Evolutionary conservation across 1,284 basidiomycete species (phyloP).

Genomic region (Moniliella sp.): DNA sequence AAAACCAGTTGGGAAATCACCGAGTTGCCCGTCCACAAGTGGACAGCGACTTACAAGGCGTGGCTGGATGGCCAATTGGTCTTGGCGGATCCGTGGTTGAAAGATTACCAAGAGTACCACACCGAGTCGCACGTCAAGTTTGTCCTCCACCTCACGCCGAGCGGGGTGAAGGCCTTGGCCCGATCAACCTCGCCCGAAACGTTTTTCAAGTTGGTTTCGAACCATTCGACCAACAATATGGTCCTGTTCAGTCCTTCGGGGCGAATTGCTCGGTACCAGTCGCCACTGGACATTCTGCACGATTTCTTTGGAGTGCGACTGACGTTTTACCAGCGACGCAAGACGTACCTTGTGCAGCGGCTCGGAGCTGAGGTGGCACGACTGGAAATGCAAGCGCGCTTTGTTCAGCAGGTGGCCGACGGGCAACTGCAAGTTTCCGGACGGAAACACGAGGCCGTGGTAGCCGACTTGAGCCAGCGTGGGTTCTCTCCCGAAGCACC

Average conservation of each 20-base stretch:
- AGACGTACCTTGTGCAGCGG: constrained; percentile 66
- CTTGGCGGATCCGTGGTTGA: constrained; percentile 44
- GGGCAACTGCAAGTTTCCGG: constrained; percentile 69
- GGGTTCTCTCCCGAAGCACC: constrained; percentile 66
- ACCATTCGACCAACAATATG: constrained; percentile 83
- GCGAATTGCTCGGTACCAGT: constrained; percentile 80
- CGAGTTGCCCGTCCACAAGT: constrained; percentile 80
- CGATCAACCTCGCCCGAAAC: constrained; percentile 70
- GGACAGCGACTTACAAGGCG: constrained; percentile 81
- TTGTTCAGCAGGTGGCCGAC: constrained; percentile 83
- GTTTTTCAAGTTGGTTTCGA: constrained; percentile 68
- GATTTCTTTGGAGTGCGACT: constrained; percentile 80
- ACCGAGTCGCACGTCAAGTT: constrained; percentile 84
- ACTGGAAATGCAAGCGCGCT: constrained; percentile 82
- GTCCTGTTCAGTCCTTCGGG: constrained; percentile 89
- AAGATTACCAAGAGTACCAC: constrained; percentile 39
- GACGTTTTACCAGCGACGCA: constrained; percentile 65
- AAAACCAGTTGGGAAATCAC: constrained; percentile 68
- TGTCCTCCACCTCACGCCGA: constrained; percentile 56
- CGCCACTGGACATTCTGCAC: constrained; percentile 73
- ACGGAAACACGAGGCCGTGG: constrained; percentile 69
- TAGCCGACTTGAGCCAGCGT: constrained; percentile 57
- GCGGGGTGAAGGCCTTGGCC: constrained; percentile 63
- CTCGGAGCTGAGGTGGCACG: constrained; percentile 63
- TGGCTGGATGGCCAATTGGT: constrained; percentile 54